Evolutionary conservation across 1,284 basidiomycete genomes (phyloP), one percentile per base, ranked within the genome.

Genomic region (Gastroboletus turbinatus): DNA sequence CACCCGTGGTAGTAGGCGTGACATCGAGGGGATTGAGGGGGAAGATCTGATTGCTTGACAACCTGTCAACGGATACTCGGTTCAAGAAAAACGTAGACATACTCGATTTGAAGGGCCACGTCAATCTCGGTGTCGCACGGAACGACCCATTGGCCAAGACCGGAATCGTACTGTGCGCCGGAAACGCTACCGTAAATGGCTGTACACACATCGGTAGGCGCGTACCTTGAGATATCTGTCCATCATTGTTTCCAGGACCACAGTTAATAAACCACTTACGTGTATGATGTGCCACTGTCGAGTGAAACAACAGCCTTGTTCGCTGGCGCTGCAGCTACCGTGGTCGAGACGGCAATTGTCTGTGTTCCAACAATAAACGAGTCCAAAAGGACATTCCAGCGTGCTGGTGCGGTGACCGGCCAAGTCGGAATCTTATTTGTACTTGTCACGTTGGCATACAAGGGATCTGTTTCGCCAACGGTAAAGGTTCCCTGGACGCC

Each of bases 1-100:
- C 77, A 23, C 73, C 67, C n/a, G 77, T 58, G 43, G 77, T 75
- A 9, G 70, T 64, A 4, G 84, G 81, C 1, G 80, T 78, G 25
- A 91, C 75, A 68, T 92, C 90, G 23, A 92, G 76, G 14, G 90
- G 90, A 68, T 92, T 86, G 33, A 92, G 66, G 30, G 90, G 86
- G 65, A 82, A 89, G 16, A 88, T 75, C 66, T 82, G 77, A 21
- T 83, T 80, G 50, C 89, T 90, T 62, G 51, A 45, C 49, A 51
- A 45, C 46, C 52, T 46, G 35, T 52, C 57, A 68, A 44, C 6
- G 40, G 46, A 53, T 25, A 45, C 25, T 48, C 33, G 19, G 36
- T 40, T 43, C 53, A 48, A 27, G 44, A 57, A 57, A 54, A 53
- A 48, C 30, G 36, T 30, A 23, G 39, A 74, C 83, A 60, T 61